Conservation (phyloP, 139 green algal species). For the Zygnema cylindricum region DNA sequence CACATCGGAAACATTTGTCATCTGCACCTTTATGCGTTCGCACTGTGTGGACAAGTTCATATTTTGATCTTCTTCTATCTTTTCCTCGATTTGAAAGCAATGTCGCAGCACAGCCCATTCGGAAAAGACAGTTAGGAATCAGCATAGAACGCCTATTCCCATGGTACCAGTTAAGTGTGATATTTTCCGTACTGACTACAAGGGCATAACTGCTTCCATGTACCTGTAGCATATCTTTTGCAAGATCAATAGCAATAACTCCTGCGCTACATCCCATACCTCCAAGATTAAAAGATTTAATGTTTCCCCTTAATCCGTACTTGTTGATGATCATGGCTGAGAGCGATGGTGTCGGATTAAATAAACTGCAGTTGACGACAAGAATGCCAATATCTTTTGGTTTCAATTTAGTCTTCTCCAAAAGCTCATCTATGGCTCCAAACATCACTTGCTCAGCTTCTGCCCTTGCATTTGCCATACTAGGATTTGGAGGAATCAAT, state of each 20-base stretch:
- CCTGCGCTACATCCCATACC: constrained; percentile 95
- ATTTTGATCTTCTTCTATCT: constrained; percentile 81
- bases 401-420: constrained; percentile 69
- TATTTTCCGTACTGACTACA: constrained; percentile 96
- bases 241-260: constrained; percentile 88
- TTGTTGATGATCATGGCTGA: constrained; percentile 95
- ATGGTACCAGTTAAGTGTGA: constrained; percentile 97
- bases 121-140: constrained; percentile 97
- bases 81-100: constrained; percentile 85
- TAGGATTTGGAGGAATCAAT: constrained; percentile 56
- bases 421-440: constrained; percentile 57
- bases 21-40: constrained; percentile 91
- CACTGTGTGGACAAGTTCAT: constrained; percentile 83
- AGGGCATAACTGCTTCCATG: constrained; percentile 68
- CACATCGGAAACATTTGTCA: constrained; percentile 87
- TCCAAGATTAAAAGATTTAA: constrained; percentile 92
- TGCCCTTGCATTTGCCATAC: constrained; percentile 80
- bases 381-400: constrained; percentile 88
- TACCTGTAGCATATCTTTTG: constrained; percentile 82
- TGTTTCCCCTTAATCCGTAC: constrained; percentile 90
- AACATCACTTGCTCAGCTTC: constrained; percentile 90
- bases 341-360: constrained; percentile 95
- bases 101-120: constrained; percentile 89
- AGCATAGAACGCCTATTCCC: constrained; percentile 92
- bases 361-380: constrained; percentile 95